Conservation (phyloP, 176 grass and related monocot species). For the Neostapfia colusana region DNA sequence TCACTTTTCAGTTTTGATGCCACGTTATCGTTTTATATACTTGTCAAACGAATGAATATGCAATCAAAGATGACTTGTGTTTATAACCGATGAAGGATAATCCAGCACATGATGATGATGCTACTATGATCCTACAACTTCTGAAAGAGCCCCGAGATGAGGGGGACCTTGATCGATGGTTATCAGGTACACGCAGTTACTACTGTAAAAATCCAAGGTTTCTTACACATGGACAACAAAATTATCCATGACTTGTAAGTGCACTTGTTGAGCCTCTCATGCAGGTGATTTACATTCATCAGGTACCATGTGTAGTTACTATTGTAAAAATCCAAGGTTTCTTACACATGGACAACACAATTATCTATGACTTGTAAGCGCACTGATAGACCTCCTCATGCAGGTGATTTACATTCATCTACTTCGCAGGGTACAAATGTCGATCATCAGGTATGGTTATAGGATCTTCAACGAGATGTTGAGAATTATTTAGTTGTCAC, state of each 20-base stretch:
- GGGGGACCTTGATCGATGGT: conserved; percentile 11
- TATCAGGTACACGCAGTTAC: conserved; percentile 7
- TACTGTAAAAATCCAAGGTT: background rate
- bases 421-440: background rate
- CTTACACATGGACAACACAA: background rate
- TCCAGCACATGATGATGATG: background rate
- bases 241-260: background rate
- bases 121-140: background rate
- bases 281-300: background rate
- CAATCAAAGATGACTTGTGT: background rate
- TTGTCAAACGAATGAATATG: background rate
- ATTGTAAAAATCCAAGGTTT: background rate
- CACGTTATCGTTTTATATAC: background rate
- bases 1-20: background rate
- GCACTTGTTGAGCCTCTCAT: background rate
- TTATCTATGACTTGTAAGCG: background rate
- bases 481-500: too few relatives aligned
- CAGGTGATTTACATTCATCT: background rate
- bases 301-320: background rate
- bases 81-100: conserved; percentile 16
- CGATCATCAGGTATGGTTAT: conserved; percentile 3
- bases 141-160: background rate
- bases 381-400: background rate
- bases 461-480: too few relatives aligned
- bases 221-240: background rate